Base-by-base conservation (phyloP, 2,329 filamentous ascomycete species). In the Aspergillus novofumigatus region DNA sequence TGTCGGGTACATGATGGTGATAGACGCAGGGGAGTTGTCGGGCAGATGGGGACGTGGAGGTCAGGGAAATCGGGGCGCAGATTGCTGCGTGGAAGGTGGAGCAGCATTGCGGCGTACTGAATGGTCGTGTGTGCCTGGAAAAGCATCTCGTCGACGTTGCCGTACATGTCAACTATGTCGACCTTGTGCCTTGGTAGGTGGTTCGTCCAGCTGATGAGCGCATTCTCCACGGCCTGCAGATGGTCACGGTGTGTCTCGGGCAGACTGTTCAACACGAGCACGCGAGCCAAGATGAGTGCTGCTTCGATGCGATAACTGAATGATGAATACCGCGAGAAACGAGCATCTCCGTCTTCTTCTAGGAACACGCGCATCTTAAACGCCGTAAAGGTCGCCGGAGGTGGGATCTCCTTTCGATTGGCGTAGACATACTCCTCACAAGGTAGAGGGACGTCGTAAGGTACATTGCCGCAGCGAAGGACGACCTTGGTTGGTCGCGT, bases 221-320 rank as follows among this genome's bases (percentile, higher is more conserved):
- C 72, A 50, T 79, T 78, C 60, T 80, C 78, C 11, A 83, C 80
- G n/a, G 82, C 80, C 64, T 86, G 83, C 3, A 86, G 79, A 29
- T 83, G 81, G 45, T 84, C 78, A 21, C 79, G 67, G 49, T 77
- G 72, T n/a, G 67, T 66, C 41, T 75, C 73, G 9, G 67, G 70
- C n/a, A 74, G 59, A 21, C 69, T 62, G 48, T 73, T 74, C 6
- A 78, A 38, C 23, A 72, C 64, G 53, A 95, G 85, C 54, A 94
- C 87, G 59, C 86, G 84, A 10, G 88, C 89, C 0, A 96, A 77
- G 61, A 92, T 92, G 1, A 88, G 83, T 9, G 87, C 84, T 0
- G 90, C 89, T 44, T 92, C 87, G 51, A 96, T 88, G 7, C 90
- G 86, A 72, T 94, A 96, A 4, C 90, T 83, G 68, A 89, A 93